These are phyloP conservation scores for Pyricularia sp. DNA, from an alignment of 2,329 filamentous ascomycete species.

Conservation along the genomic window DNA sequence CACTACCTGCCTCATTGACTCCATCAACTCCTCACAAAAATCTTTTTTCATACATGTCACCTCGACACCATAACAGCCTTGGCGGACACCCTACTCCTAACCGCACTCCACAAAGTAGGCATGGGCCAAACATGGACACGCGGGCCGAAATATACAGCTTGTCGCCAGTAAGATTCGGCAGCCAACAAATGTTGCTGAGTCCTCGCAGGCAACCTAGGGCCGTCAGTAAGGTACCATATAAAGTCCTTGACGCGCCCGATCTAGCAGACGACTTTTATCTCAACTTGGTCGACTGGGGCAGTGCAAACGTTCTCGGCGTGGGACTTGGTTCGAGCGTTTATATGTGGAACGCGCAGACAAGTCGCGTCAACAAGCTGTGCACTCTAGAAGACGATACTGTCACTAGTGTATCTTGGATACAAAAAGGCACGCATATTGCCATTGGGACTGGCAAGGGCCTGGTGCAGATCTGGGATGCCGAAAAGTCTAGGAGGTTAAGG, in stretches of 20 bases:
- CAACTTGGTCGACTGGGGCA: slow-evolving; percentile 96
- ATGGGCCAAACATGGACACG: slow-evolving; percentile 79
- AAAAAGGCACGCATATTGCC: slow-evolving; percentile 87
- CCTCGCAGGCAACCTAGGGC: slow-evolving; percentile 78
- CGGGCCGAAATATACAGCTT: slow-evolving; percentile 89
- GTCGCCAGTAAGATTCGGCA: slow-evolving; percentile 84
- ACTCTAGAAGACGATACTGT: slow-evolving; percentile 80
- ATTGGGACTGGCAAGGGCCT: slow-evolving; percentile 91
- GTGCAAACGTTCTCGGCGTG: slow-evolving; percentile 84
- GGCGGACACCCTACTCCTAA: slow-evolving; percentile 79
- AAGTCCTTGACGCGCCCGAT: slow-evolving; percentile 92
- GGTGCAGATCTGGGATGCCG: slow-evolving; percentile 96
- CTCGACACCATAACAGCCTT: slow-evolving; percentile 52
- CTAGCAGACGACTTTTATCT: slow-evolving; percentile 95
- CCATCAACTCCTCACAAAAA: slow-evolving; percentile 97
- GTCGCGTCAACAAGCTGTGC: slow-evolving; percentile 85
- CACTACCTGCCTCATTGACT: slow-evolving; percentile 63
- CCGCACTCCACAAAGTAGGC: slow-evolving; percentile 75
- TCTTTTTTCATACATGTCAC: slow-evolving; percentile 81
- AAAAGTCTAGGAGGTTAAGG: slow-evolving; percentile 68
- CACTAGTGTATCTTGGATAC: slow-evolving; percentile 96
- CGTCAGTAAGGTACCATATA: slow-evolving; percentile 94
- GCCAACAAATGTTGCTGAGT: slow-evolving; percentile 84
- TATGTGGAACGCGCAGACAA: slow-evolving; percentile 92
- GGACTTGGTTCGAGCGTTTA: slow-evolving; percentile 89